Conservation (phyloP, 2,329 filamentous ascomycete species). For the Aspergillaceae sp. region DNA sequence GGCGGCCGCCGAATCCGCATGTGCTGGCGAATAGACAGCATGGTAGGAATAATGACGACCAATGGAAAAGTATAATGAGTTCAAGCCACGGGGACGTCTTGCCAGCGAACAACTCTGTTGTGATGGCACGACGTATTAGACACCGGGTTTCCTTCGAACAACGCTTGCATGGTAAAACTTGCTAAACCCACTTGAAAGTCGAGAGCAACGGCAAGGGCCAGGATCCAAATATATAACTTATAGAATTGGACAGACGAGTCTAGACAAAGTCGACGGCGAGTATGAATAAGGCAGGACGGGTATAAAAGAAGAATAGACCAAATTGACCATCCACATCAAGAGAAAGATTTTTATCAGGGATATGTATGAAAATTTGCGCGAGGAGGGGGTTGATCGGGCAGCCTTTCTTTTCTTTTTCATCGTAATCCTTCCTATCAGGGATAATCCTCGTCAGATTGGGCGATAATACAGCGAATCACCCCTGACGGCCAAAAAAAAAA, state of each 20-base stretch:
- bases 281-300: no score
- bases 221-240: no score
- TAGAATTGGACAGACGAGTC: no score
- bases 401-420: constrained; percentile 7
- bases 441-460: constrained; percentile 12
- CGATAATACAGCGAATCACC: constrained; percentile 16
- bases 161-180: constrained; percentile 15
- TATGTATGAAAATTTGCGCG: constrained; percentile 6
- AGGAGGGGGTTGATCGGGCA: constrained; percentile 14
- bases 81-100: background rate
- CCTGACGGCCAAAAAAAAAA: background rate
- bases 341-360: background rate
- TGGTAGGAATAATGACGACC: constrained; percentile 1
- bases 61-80: no score
- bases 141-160: constrained; percentile 8
- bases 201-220: no score
- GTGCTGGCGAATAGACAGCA: constrained; percentile 17
- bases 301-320: no score
- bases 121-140: constrained; percentile 12
- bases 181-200: constrained; percentile 11
- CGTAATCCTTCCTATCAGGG: constrained; percentile 13
- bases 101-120: constrained; percentile 11
- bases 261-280: no score
- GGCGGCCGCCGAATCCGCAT: constrained; percentile 33
- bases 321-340: no score